Evolutionary conservation across 1,284 basidiomycete genomes (phyloP).

Genomic region (Mycosarcoma mackinlayi): DNA sequence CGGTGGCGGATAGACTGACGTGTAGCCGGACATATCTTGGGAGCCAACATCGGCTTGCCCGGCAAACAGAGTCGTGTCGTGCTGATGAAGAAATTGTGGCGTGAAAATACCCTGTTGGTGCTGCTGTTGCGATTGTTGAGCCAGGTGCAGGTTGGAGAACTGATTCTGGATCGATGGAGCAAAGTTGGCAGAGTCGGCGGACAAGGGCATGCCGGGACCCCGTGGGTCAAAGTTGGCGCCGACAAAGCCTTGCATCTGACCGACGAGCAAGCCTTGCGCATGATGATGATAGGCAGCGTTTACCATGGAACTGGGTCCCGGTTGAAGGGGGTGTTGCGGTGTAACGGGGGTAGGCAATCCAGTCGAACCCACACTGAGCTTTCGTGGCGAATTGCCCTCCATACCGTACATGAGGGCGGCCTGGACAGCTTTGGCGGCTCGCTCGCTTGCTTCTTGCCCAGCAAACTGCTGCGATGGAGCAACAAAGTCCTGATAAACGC

Average conservation of each 20-base stretch:
- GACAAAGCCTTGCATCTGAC: slow-evolving; percentile 20
- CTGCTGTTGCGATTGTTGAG: slow-evolving; percentile 15
- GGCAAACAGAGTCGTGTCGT: slow-evolving; percentile 35
- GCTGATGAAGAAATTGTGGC: slow-evolving; percentile 37
- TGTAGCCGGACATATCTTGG: slow-evolving; percentile 42
- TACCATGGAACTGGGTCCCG: slow-evolving; percentile 18
- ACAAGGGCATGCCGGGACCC: slow-evolving; percentile 35
- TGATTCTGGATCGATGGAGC: slow-evolving; percentile 44
- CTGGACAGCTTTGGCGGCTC: slow-evolving; percentile 48
- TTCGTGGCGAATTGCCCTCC: slow-evolving; percentile 46
- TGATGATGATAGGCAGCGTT: slow-evolving; percentile 9
- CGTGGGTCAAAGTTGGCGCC: slow-evolving; percentile 26
- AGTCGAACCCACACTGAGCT: slow-evolving; percentile 37
- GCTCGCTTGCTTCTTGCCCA: slow-evolving; percentile 47
- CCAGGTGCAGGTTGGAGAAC: slow-evolving; percentile 36
- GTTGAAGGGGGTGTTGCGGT: slow-evolving; percentile 45
- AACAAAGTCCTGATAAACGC: slow-evolving; percentile 52
- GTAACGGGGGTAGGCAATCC: slow-evolving; percentile 48
- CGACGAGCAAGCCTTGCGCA: slow-evolving; percentile 7
- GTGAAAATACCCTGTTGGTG: slow-evolving; percentile 33
- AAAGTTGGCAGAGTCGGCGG: slow-evolving; percentile 38
- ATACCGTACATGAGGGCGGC: slow-evolving; percentile 54
- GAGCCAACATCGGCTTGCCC: slow-evolving; percentile 12
- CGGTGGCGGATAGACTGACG: slow-evolving; percentile 45
- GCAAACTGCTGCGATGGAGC: slow-evolving; percentile 45